Percentiles rank a stretch among this genome's conserved stretches.
These are phyloP conservation scores for Zoysia matrella DNA, from an alignment of 202 grass and related monocot species.

Conservation along the genomic window DNA sequence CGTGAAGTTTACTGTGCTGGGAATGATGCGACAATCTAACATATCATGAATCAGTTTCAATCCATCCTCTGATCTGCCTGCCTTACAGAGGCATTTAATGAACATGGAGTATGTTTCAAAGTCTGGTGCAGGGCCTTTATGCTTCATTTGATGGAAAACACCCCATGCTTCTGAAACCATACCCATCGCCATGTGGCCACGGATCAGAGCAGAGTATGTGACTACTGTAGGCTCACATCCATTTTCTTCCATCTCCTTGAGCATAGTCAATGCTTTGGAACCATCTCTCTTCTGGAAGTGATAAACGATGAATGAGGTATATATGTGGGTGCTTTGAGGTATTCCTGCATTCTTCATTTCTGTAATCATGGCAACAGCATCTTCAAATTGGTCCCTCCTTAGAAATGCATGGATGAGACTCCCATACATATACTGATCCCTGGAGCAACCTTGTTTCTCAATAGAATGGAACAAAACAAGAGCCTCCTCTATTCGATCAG, in stretches of 20 bases:
- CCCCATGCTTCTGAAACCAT: slow-evolving; percentile 81
- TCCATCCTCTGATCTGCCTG: slow-evolving; percentile 71
- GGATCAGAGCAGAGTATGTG: slow-evolving; percentile 79
- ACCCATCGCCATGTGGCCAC: slow-evolving; percentile 71
- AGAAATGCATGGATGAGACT: slow-evolving; percentile 82
- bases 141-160: slow-evolving; percentile 77
- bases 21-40: slow-evolving; percentile 68
- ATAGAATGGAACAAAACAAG: slow-evolving; percentile 53
- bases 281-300: slow-evolving; percentile 77
- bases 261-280: slow-evolving; percentile 58
- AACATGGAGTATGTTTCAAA: slow-evolving; percentile 91
- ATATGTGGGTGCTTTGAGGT: slow-evolving; percentile 60
- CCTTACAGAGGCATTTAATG: slow-evolving; percentile 79
- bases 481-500: slow-evolving; percentile 66
- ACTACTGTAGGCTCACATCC: slow-evolving; percentile 69
- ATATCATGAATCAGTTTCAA: slow-evolving; percentile 70
- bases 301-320: slow-evolving; percentile 86
- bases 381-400: slow-evolving; percentile 60
- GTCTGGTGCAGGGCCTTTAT: slow-evolving; percentile 78
- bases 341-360: slow-evolving; percentile 75
- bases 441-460: slow-evolving; percentile 59
- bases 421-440: slow-evolving; percentile 69
- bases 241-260: slow-evolving; percentile 74
- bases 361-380: slow-evolving; percentile 69
- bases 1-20: slow-evolving; percentile 78